Base-by-base conservation (phyloP, 805 yeast species). In the Ogataea nitratoaversa region DNA sequence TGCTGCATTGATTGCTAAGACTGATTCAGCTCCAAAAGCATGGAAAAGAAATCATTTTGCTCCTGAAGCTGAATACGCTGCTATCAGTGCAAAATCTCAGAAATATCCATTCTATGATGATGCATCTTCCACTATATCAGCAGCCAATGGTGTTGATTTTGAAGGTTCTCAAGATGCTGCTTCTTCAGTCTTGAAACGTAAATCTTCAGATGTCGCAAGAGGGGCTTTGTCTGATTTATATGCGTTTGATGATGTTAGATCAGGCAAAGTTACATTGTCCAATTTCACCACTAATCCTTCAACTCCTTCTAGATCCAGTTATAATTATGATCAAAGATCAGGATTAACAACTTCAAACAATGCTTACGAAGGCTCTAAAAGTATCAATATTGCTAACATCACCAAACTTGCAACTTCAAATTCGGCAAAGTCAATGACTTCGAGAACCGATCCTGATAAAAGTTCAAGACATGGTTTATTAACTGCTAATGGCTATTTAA, bases 1-100 rank as follows among this genome's bases (percentile, higher is more conserved):
- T 19, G 87, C 87, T 36, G 87, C 88, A 2, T 53, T 70, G 8
- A 56, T 66, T 44, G 75, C 74, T 6, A 70, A 63, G 48, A 60
- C 62, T n/a, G 70, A 65, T 48, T 68, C 73, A 16, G 67, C 71
- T 36, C 72, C 76, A 31, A 58, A 58, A 34, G 70, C 71, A 13
- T 76, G 79, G 76, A 66, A 67, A 28, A 67, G 79, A 50, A 72
- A 58, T 27, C 54, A 46, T 18, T 57, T 66, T 43, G 75, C 72
- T 25, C 67, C 71, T 8, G 62, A 68, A 38, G 79, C 79, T 18
- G 72, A 67, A 37, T 70, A 69, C 37, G 74, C 74, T 20, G 69
- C 69, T 2, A 60, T 63, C 32, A 53, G 59, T 42, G 68, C 67
- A 22, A 61, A 53, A 47, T 60, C 65, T 8, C 54, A 51, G 35